Percentiles rank a stretch among this genome's conserved stretches.
Conservation (phyloP, 169 alveolate species). For the Theileria equi region DNA sequence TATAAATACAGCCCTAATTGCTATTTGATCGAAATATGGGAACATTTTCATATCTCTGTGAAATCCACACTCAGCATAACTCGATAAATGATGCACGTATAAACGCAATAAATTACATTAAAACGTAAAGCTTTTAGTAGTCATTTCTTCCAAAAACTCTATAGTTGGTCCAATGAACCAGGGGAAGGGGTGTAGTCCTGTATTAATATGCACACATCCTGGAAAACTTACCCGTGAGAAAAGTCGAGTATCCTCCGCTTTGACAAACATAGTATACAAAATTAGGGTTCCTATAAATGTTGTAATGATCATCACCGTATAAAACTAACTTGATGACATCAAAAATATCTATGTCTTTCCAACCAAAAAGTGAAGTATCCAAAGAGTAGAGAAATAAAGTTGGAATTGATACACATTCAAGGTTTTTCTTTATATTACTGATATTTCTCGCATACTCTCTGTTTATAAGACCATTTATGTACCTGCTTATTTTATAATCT, state of each 20-base stretch:
- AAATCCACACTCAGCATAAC: no score
- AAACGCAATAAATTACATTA: neutral
- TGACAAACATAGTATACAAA: conserved; percentile 45
- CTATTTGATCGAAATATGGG: no score
- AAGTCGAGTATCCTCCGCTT: conserved; percentile 61
- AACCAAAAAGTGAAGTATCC: conserved; percentile 40
- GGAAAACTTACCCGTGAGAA: conserved; percentile 37
- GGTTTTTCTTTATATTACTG: conserved; percentile 25
- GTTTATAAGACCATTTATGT: conserved; percentile 34
- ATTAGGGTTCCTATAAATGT: conserved; percentile 43
- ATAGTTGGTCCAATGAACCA: conserved; percentile 53
- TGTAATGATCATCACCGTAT: neutral
- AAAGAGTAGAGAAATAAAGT: conserved; percentile 48
- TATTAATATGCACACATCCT: neutral
- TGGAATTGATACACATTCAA: conserved; percentile 25
- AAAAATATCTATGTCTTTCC: conserved; percentile 47
- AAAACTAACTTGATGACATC: conserved; percentile 42
- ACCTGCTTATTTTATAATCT: conserved; percentile 4
- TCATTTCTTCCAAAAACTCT: conserved; percentile 61
- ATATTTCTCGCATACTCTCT: conserved; percentile 41
- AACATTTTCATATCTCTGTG: no score
- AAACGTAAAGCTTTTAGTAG: conserved; percentile 19
- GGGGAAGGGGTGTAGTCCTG: conserved; percentile 30
- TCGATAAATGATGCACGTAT: no score
- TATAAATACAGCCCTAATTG: neutral